Conservation (phyloP, 495 filamentous ascomycete species). For the Cenococcum geophilum region DNA sequence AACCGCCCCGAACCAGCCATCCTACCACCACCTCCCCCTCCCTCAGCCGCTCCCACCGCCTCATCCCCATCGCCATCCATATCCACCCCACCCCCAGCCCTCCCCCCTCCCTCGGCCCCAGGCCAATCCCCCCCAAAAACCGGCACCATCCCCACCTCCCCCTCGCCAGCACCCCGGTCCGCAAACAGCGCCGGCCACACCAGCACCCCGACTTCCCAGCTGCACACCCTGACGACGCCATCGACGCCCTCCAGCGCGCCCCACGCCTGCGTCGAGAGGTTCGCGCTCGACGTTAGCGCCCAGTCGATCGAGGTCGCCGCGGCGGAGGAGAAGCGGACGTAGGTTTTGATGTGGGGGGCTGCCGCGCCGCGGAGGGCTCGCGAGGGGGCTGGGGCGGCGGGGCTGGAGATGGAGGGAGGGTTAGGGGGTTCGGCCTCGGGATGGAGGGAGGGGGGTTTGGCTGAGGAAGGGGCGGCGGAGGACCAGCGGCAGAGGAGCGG, state of each 20-base stretch:
- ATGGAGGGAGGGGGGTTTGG: too few relatives aligned
- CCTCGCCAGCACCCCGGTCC: slow-evolving; percentile 18
- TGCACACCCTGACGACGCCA: slow-evolving; percentile 63
- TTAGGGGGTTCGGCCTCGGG: too few relatives aligned
- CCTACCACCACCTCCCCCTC: too few relatives aligned
- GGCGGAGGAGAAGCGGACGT: slow-evolving; percentile 60
- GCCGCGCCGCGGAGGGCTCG: slow-evolving; percentile 64
- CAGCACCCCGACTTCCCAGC: slow-evolving; percentile 80
- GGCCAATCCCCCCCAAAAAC: slow-evolving; percentile 59
- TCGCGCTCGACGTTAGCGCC: slow-evolving; percentile 81
- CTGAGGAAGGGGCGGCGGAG: too few relatives aligned
- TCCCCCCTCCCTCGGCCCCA: too few relatives aligned
- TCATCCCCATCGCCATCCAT: slow-evolving; percentile 3
- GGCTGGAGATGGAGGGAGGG: too few relatives aligned
- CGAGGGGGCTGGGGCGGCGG: too few relatives aligned
- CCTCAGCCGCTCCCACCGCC: slow-evolving; percentile 1
- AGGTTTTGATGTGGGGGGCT: slow-evolving; percentile 89
- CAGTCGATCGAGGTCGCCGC: slow-evolving; percentile 60
- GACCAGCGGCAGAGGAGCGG: slow-evolving; percentile 67
- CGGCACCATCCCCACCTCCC: slow-evolving; percentile 52
- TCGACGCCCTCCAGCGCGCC: slow-evolving; percentile 50
- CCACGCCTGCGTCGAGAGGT: slow-evolving; percentile 87
- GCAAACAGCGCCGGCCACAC: slow-evolving; percentile 72
- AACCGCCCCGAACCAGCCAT: too few relatives aligned
- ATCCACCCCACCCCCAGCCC: too few relatives aligned